Base-by-base conservation (phyloP, 352 stramenopile genomes). In the Plasmopara viticola region DNA sequence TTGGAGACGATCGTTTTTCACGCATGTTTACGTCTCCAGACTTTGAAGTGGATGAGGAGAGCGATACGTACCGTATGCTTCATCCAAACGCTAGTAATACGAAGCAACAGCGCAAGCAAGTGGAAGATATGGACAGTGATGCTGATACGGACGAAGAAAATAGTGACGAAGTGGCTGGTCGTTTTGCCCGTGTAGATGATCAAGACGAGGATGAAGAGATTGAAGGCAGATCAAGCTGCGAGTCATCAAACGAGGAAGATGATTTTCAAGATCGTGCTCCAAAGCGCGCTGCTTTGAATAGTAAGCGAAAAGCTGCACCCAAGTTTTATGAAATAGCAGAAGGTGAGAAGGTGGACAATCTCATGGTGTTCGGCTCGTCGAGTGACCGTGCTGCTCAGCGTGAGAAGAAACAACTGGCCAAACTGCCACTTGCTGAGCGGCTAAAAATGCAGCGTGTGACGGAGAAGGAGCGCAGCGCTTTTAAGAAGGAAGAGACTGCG, bases 41-140 rank as follows among this genome's bases (percentile, higher is more conserved):
- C 74, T 99, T 98, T 70, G 69, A 98, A 63, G 96, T 99, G 60
- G 96, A 99, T 72, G 82, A 98, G 58, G 80, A 98, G 38, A 94
- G 88, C 53, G 90, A 98, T 30, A 90, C 97, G 64, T 99, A 98
- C 72, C 89, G 89, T 49, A 74, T 97, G 65, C 74, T 97, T 30
- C 96, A 99, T 66, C 95, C 96, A 38, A 98, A 90, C 66, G 89
- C 89, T 44, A 70, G 74, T 13, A 85, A 84, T 39, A 68, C 64
- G 10, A 81, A 75, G 40, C 75, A 81, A 48, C 82, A 90, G 47
- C 67, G 82, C 35, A 85, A 86, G 53, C 84, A 90, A 51, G 38
- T 63, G 29, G 84, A 95, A 44, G 90, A 97, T 58, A 95, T 97
- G 74, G 93, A 98, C 66, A 97, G 87, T 56, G 90, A 94, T 57